These are phyloP conservation scores for Ustilago hordei DNA, from an alignment of 1,284 basidiomycete genomes.

Conservation along the genomic window DNA sequence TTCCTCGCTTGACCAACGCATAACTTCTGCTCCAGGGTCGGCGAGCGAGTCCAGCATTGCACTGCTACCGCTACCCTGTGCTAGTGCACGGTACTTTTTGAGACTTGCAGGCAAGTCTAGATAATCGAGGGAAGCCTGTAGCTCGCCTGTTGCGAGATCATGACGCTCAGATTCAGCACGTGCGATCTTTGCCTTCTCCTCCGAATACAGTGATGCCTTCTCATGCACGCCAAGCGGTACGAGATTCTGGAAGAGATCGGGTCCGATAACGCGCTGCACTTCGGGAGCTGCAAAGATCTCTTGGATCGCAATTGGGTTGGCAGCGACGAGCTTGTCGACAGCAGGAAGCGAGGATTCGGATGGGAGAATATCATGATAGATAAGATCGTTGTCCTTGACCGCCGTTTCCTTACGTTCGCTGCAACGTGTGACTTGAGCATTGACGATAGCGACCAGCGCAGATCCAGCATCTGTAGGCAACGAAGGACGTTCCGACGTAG, in stretches of 20 bases:
- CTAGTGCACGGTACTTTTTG: conserved; percentile 80
- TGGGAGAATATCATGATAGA: conserved; percentile 95
- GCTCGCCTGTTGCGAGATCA: conserved; percentile 85
- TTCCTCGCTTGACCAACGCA: conserved; percentile 78
- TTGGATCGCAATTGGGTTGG: conserved; percentile 87
- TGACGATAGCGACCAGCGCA: conserved; percentile 83
- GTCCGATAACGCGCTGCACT: conserved; percentile 93
- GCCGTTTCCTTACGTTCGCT: conserved; percentile 82
- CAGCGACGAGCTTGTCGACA: conserved; percentile 83
- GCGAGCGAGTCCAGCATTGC: conserved; percentile 70
- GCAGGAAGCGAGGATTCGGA: conserved; percentile 81
- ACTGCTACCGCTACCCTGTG: conserved; percentile 74
- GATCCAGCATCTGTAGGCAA: conserved; percentile 88
- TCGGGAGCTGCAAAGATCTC: conserved; percentile 91
- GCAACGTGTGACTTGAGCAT: conserved; percentile 82
- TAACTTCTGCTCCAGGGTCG: conserved; percentile 79
- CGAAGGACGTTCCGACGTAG: conserved; percentile 73
- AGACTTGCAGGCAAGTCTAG: conserved; percentile 84
- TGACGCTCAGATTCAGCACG: conserved; percentile 87
- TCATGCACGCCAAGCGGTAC: conserved; percentile 95
- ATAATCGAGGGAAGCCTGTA: conserved; percentile 82
- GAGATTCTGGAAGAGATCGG: conserved; percentile 87
- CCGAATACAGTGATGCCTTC: conserved; percentile 93
- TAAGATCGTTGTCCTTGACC: conserved; percentile 92
- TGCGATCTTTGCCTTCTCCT: conserved; percentile 97